Evolutionary conservation across 2,329 filamentous ascomycete species (phyloP).

Genomic region (Orbilia javanica): DNA sequence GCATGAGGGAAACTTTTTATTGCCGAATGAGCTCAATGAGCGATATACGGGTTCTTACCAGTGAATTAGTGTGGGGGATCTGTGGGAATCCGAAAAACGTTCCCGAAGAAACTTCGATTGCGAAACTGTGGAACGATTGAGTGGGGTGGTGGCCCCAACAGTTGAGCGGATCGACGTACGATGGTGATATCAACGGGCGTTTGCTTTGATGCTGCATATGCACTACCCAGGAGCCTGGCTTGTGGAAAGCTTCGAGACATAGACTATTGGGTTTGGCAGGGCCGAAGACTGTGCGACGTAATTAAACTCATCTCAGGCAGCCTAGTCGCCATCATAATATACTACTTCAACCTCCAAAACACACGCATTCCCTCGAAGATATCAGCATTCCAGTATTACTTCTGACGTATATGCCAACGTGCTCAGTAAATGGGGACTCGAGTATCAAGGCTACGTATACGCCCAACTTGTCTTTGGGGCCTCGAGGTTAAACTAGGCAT

Average conservation of each 20-base stretch:
- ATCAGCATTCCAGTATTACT: constrained; percentile 4
- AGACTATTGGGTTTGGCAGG: constrained; percentile 40
- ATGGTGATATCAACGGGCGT: constrained; percentile 14
- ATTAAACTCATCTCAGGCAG: constrained; percentile 26
- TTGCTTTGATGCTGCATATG: constrained; percentile 37
- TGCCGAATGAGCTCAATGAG: constrained; percentile 24
- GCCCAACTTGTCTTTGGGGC: neutral
- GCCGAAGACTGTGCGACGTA: neutral
- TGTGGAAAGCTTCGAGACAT: constrained; percentile 27
- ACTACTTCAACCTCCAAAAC: constrained; percentile 18
- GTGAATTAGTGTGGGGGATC: constrained; percentile 38
- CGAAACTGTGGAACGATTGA: neutral
- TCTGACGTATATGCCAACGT: constrained; percentile 12
- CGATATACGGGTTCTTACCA: constrained; percentile 33
- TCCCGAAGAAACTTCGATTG: constrained; percentile 17
- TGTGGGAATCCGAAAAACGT: constrained; percentile 1
- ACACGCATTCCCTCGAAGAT: neutral
- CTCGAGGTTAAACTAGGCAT: neutral
- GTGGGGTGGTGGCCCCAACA: constrained; percentile 14
- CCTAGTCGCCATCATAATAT: constrained; percentile 31
- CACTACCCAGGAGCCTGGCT: constrained; percentile 51
- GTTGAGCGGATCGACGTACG: constrained; percentile 19
- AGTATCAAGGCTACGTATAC: constrained; percentile 9
- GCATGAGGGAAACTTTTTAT: constrained; percentile 9
- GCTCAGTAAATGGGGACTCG: neutral